Base-by-base conservation (phyloP, 495 filamentous ascomycete genomes). In the Neurospora terricola region DNA sequence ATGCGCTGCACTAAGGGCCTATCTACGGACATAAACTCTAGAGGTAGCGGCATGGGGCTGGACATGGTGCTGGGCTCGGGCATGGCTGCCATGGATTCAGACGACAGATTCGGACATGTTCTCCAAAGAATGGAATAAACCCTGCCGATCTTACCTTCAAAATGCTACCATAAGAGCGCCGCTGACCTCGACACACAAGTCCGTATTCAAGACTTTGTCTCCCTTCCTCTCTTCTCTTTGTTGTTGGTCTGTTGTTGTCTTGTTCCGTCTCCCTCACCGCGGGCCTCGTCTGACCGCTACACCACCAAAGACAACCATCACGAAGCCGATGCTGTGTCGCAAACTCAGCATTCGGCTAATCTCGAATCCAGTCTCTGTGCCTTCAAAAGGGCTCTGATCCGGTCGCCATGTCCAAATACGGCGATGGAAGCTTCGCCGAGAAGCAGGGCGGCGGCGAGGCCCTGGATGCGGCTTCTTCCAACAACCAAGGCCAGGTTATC, bases 401-500 rank as follows among this genome's bases (percentile, higher is more conserved):
- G 11, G 27, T 66, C 27, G 12, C 27, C 27, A 66, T 66, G 54
- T 66, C 54, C 54, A 66, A 66, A 9, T 66, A 66, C 54, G 54
- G 54, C 54, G 54, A 66, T 66, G 54, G 54, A 66, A 66, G 14
- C 54, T 62, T 62, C 54, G 54, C 54, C 27, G 54, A 66, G 27
- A 66, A 66, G 54, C 54, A 66, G 54, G 54, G 54, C 23, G 54
- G 54, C 27, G 30, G 54, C 54, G 54, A 66, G 54, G 54, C 27
- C 27, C 3, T 66, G 27, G 27, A 66, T 36, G 54, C 34, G 27
- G 54, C 54, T 66, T 66, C 6, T 18, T 66, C 27, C 30, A 34
- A 66, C 54, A 66, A 30, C 6, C 54, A 18, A 66, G 70, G 66
- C 39, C 54, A 71, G 11, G 27, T 74, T 23, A 30, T 79, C 39